Base-by-base conservation (phyloP, 2,329 filamentous ascomycete genomes). In the Trichoderma atroviride region DNA sequence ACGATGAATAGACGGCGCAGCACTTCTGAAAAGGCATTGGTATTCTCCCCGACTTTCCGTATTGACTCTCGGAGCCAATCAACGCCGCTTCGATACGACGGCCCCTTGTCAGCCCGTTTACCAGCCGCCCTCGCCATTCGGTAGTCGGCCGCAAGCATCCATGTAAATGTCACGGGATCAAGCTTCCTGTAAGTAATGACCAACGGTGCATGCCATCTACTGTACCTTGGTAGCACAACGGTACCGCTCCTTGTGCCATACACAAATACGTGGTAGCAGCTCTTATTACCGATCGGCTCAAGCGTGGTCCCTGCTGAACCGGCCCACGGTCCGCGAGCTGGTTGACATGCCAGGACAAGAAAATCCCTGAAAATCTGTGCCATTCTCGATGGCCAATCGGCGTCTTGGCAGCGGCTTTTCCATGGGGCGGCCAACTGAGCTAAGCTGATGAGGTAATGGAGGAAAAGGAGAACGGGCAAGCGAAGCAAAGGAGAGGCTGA, bases 321-420 rank as follows among this genome's bases (percentile, higher is more conserved):
- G 37, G 53, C 33, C n/a, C 63, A 37, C 24, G 62, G 37, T 43
- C 40, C 62, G 62, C 53, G 29, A 66, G 63, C 53, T 27, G 62
- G 24, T 27, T 40, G 40, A 24, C 14, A 24, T 35, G 33, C 33
- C 11, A 22, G 9, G 13, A 40, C n/a, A 56, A 56, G 14, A 56
- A 29, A 14, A 53, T 52, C 50, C 61, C 47, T 64, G 61, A 19
- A 37, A 55, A 56, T 64, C 50, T 43, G 33, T 22, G 60, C 24
- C 37, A 52, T 43, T 55, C 24, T 64, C 24, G 33, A 64, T 56
- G 33, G 50, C 29, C 55, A 59, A 59, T 59, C 22, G 35, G 33
- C 22, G 19, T 37, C 55, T 67, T 67, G 64, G 64, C 64, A 67
- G 37, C 64, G 64, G 64, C 64, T 59, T 67, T 67, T 67, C 64